phyloP scores from a whole-genome alignment of 257 asterid species.

The Capsicum baccatum region DNA sequence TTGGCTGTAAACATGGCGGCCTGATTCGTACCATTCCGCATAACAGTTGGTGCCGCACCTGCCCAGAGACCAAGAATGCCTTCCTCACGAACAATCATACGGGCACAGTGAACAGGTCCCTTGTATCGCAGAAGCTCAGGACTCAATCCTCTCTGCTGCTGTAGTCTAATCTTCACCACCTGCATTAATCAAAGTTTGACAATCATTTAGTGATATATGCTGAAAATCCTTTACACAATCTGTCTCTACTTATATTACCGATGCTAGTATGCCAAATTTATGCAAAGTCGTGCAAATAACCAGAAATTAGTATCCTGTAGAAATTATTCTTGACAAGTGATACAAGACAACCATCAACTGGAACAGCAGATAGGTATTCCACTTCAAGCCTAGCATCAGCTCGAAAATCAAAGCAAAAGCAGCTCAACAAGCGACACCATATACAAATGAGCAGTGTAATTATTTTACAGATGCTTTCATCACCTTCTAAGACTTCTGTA shows the following conservation, averaged over 20 bases:
- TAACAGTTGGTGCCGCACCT: conserved; percentile 93
- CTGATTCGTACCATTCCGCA: conserved; percentile 98
- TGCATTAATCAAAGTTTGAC: conserved; percentile 36
- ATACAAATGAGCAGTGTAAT: conserved; percentile 19
- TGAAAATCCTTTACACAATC: background rate
- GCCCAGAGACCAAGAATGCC: conserved; percentile 93
- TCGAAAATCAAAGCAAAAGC: background rate
- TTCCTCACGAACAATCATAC: conserved; percentile 73
- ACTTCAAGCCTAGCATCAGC: background rate
- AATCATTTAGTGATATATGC: background rate
- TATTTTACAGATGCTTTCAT: conserved; percentile 7
- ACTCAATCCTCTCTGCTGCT: conserved; percentile 94
- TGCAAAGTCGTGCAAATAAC: background rate
- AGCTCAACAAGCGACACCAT: background rate
- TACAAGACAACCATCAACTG: background rate
- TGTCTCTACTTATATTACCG: background rate
- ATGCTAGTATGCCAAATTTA: conserved; percentile 1
- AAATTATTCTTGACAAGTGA: background rate
- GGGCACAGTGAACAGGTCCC: conserved; percentile 90
- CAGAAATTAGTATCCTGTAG: conserved; percentile 7
- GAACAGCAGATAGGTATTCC: background rate
- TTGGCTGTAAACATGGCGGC: conserved; percentile 98
- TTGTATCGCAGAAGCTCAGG: conserved; percentile 70
- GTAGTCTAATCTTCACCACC: conserved; percentile 97
- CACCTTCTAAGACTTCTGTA: background rate